Evolutionary conservation across 257 asterid genomes (phyloP), one percentile per base, ranked within the genome.

Genomic region (Salvia hispanica): DNA sequence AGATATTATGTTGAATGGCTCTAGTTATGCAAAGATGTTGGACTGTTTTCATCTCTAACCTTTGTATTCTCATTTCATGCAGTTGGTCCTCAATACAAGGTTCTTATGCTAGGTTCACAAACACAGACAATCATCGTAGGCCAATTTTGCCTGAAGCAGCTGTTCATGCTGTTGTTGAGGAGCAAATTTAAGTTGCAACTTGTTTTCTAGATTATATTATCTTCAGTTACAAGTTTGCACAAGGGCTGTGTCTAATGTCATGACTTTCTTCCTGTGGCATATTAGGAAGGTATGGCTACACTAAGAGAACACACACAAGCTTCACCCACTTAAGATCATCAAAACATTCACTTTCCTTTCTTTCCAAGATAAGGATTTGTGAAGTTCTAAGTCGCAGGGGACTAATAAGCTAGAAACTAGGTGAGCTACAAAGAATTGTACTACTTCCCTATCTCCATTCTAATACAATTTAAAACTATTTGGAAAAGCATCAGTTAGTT

Each of bases 151-250:
- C 95, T 7, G 87, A 90, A 73, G 97, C 95, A 39, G 82, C 90
- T 79, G 99, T 90, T 74, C 95, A 90, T 80, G 96, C 95, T 76
- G 95, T 90, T 68, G 99, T 93, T 6, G 99, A 93, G 86, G 97
- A 93, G 82, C 99, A 90, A 70, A n/a, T n/a, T 96, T 90, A 88
- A 81, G 99, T 79, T 57, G 25, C 14, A 16, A 66, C 37, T 53
- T 12, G 31, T 25, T 25, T n/a, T 25, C 31, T 25, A 25, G 42
- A 71, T 61, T 66, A 31, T 53, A 58, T 56, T 11, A 54, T 60
- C n/a, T 68, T 64, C 14, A 1, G 7, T 58, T 51, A 53, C 74
- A 66, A n/a, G 45, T 36, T 48, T 58, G 62, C 65, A 55, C 15
- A 31, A 54, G 40, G 28, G 40, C n/a, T 60, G 65, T 60, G 28